Evolutionary conservation across 192 early-diverging fungal genomes (phyloP), one percentile per base, ranked within the genome.

Genomic region (Coemansia sp.): DNA sequence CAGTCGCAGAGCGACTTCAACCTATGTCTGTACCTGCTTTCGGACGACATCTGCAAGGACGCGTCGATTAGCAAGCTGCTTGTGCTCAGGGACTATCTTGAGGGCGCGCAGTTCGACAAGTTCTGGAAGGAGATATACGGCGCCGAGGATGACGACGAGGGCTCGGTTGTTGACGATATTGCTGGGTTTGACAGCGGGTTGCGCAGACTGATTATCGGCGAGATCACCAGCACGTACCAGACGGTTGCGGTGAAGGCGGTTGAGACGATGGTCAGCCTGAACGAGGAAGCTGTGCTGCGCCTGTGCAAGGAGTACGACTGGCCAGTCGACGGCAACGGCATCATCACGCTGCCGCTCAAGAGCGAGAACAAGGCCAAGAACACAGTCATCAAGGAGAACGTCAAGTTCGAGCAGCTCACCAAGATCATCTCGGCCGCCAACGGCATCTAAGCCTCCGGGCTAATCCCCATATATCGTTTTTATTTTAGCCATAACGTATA

Each of bases 1-100:
- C 80, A 93, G 49, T 91, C 91, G 43, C 91, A 88, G 71, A 88
- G 92, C 19, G 94, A 96, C 77, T 98, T 96, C 75, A 93, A 94
- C 84, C 85, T 96, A 49, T 94, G 91, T 83, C 77, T 95, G 47
- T 94, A 91, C 78, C 83, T 98, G 39, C 85, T 98, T 47, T 89
- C 84, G 56, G 92, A 95, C 52, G 89, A 89, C 42, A 77, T 90
- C 62, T 72, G 78, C 63, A 52, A 47, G 32, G 77, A 68, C 62
- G 64, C 84, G n/a, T 69, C 78, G 26, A 71, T 84, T 16, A 42
- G 26, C 61, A 83, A 87, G 65, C 80, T 98, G 63, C 80, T 89
- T 18, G 68, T 72, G 40, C 80, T 96, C n/a, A 88, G 95, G 74
- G 88, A 90, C 62, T 78, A 88, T 18, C 83, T 98, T 22, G 93